Conservation (phyloP, 2,329 filamentous ascomycete genomes). For the Bipolaris cookei region DNA sequence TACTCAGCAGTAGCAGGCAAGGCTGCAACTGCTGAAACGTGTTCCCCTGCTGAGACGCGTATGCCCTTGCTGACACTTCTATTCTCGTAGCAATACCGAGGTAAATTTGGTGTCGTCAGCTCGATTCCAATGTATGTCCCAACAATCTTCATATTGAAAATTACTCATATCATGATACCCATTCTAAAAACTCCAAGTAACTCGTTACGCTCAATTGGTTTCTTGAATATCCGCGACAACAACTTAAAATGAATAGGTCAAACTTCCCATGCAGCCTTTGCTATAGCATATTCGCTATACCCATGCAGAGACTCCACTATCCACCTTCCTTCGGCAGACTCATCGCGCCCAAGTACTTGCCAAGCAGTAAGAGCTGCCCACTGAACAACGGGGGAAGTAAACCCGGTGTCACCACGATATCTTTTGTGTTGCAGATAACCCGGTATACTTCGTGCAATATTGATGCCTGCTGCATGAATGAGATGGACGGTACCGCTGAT, state of each 20-base stretch:
- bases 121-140: no score
- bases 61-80: no score
- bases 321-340: slow-evolving; percentile 24
- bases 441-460: slow-evolving; percentile 31
- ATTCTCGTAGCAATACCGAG: no score
- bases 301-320: slow-evolving; percentile 10
- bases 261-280: slow-evolving; percentile 9
- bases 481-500: not conserved
- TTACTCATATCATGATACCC: no score
- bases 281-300: slow-evolving; percentile 2
- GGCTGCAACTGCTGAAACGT: no score
- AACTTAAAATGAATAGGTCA: not conserved
- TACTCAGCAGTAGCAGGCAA: no score
- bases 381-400: slow-evolving; percentile 26
- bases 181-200: no score
- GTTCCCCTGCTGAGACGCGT: no score
- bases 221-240: no score
- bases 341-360: slow-evolving; percentile 21
- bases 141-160: no score
- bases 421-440: slow-evolving; percentile 21
- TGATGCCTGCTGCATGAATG: slow-evolving; percentile 23
- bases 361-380: slow-evolving; percentile 32
- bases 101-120: no score
- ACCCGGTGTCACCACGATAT: slow-evolving; percentile 6
- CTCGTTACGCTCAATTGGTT: not conserved